Percentiles rank a stretch among this genome's conserved stretches.
These are phyloP conservation scores for Fusarium oxysporum DNA, from an alignment of 2,329 filamentous ascomycete genomes.

Conservation along the genomic window DNA sequence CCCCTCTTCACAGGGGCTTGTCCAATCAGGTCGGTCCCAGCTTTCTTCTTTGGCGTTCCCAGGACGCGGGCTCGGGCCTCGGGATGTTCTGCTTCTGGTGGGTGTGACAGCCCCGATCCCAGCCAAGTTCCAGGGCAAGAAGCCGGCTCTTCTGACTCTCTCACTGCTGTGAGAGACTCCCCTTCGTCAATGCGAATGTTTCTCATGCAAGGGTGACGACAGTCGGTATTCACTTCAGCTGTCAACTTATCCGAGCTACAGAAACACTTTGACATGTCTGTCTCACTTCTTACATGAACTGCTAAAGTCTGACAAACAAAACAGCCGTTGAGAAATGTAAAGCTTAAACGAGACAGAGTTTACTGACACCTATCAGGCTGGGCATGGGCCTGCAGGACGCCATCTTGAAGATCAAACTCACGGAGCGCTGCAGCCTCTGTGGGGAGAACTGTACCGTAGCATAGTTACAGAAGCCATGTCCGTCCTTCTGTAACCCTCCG, in stretches of 20 bases:
- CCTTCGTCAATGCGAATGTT: conserved; percentile 29
- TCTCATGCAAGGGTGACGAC: conserved; percentile 10
- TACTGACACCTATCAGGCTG: background rate
- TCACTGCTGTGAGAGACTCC: background rate
- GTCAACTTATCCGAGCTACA: conserved; percentile 12
- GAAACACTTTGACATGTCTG: background rate
- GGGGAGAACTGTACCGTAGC: background rate
- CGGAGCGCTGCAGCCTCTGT: conserved; percentile 5
- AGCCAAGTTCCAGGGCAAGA: background rate
- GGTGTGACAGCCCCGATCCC: conserved; percentile 37
- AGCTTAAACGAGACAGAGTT: conserved; percentile 1
- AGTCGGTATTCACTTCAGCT: conserved; percentile 6
- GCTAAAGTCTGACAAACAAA: background rate
- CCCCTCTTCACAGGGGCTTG: conserved; percentile 11
- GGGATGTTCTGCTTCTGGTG: conserved; percentile 47
- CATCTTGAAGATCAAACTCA: conserved; percentile 26
- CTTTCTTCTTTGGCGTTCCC: conserved; percentile 43
- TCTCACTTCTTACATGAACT: background rate
- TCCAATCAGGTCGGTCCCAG: conserved; percentile 48
- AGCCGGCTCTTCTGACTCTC: background rate
- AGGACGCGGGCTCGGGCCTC: conserved; percentile 48
- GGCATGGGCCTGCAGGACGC: conserved; percentile 6
- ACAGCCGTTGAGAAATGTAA: background rate
- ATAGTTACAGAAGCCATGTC: background rate
- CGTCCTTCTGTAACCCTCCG: background rate